Evolutionary conservation across 2,329 filamentous ascomycete species (phyloP).

Genomic region (Diaporthe batatas): DNA sequence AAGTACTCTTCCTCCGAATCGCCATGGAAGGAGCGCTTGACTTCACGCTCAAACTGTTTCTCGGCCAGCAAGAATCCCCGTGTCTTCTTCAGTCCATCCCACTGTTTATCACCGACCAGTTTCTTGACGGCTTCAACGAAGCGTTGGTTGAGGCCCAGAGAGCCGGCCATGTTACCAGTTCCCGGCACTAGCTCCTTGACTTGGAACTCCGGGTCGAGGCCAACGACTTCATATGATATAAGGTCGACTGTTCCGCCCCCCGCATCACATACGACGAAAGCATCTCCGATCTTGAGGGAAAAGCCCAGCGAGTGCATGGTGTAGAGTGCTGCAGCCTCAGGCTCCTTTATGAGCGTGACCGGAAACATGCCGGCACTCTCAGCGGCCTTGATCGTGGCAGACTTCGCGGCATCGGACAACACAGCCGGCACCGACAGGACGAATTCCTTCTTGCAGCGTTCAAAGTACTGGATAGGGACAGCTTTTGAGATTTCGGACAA

Average conservation of each 20-base stretch:
- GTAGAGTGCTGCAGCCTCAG: background rate
- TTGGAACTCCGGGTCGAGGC: background rate
- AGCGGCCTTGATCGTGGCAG: background rate
- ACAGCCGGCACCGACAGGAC: conserved; percentile 3
- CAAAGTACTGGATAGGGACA: background rate
- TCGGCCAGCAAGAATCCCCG: background rate
- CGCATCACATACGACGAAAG: background rate
- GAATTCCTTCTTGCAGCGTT: background rate
- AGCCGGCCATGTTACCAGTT: conserved; percentile 1
- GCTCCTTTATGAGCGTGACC: background rate
- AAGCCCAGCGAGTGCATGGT: background rate
- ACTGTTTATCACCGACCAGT: background rate
- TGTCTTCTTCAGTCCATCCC: background rate
- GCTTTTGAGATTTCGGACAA: background rate
- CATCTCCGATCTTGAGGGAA: background rate
- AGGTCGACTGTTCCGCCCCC: conserved; percentile 4
- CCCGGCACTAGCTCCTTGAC: conserved; percentile 18
- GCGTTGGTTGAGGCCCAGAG: background rate
- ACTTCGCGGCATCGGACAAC: background rate
- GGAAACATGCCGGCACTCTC: background rate
- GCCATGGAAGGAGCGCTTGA: background rate
- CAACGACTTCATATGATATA: background rate
- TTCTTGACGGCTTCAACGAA: background rate
- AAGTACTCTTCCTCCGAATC: background rate
- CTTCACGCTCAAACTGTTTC: background rate